Evolutionary conservation across 2,329 filamentous ascomycete species (phyloP).

Genomic region (Fusarium sp.): DNA sequence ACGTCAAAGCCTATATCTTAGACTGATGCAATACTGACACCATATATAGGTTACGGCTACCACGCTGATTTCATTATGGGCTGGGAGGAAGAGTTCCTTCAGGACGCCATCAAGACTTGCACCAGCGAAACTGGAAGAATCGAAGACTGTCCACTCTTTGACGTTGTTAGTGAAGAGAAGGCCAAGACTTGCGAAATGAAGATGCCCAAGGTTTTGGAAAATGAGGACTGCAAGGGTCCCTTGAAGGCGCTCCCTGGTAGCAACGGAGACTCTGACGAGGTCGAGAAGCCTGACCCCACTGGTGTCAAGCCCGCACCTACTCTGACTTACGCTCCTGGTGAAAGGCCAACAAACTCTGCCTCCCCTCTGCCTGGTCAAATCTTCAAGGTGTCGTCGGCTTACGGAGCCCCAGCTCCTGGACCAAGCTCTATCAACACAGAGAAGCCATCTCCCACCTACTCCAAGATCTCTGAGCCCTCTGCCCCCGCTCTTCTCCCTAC

Average conservation of each 20-base stretch:
- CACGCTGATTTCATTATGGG: constrained; percentile 86
- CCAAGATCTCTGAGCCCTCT: constrained; percentile 12
- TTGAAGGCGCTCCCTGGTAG: constrained; percentile 74
- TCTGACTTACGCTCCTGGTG: constrained; percentile 53
- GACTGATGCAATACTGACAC: constrained; percentile 73
- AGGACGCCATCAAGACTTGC: constrained; percentile 79
- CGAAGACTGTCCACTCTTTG: constrained; percentile 79
- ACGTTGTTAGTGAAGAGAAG: constrained; percentile 71
- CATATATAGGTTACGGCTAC: constrained; percentile 76
- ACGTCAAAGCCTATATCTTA: constrained; percentile 42
- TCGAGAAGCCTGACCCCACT: constrained; percentile 22
- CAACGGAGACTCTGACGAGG: constrained; percentile 55
- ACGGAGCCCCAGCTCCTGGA: constrained; percentile 33
- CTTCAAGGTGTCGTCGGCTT: constrained; percentile 52
- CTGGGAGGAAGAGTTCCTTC: constrained; percentile 77
- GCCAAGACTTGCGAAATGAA: constrained; percentile 71
- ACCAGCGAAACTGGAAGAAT: constrained; percentile 76
- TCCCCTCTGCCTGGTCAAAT: constrained; percentile 56
- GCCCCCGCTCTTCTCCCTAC: constrained; percentile 16
- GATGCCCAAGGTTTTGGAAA: constrained; percentile 62
- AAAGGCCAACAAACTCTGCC: constrained; percentile 47
- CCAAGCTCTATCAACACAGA: constrained; percentile 14
- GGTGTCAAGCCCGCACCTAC: constrained; percentile 31
- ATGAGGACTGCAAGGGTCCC: constrained; percentile 70
- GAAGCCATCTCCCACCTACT: constrained; percentile 16